phyloP scores from a whole-genome alignment of 2,329 filamentous ascomycete genomes.

The Aspergillus ochraceoroseus region DNA sequence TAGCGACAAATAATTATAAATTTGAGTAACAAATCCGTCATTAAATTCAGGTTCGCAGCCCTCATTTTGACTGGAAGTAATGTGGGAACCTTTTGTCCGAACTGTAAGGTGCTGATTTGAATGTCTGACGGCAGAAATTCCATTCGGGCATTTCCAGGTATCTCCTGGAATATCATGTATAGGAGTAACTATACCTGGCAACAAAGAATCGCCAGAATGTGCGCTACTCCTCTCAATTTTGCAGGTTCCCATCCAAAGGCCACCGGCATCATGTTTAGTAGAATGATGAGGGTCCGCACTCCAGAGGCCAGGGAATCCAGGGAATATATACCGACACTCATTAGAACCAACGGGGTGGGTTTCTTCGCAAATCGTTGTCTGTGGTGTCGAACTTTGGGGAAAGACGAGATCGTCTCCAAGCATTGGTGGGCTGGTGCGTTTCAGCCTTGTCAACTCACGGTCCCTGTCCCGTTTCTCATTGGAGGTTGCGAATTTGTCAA shows the following conservation, averaged over 20 bases:
- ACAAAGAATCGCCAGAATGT: slow-evolving; percentile 14
- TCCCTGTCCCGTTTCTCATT: slow-evolving; percentile 22
- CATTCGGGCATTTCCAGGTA: background rate
- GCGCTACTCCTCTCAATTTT: slow-evolving; percentile 21
- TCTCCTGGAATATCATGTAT: background rate
- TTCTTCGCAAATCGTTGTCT: slow-evolving; percentile 76
- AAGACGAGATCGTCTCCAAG: slow-evolving; percentile 76
- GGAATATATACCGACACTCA: slow-evolving; percentile 47
- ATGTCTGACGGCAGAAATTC: background rate
- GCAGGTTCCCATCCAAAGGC: slow-evolving; percentile 45
- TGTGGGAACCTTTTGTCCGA: background rate
- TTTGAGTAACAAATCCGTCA: slow-evolving; percentile 84
- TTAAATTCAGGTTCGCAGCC: slow-evolving; percentile 63
- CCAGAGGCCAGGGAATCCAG: slow-evolving; percentile 64
- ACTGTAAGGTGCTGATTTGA: background rate
- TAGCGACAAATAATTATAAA: slow-evolving; percentile 93
- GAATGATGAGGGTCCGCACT: slow-evolving; percentile 60
- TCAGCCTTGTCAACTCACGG: slow-evolving; percentile 48
- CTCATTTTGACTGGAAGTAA: slow-evolving; percentile 34
- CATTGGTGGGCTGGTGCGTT: slow-evolving; percentile 73
- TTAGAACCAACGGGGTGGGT: slow-evolving; percentile 52
- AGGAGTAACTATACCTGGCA: slow-evolving; percentile 27
- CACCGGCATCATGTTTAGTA: slow-evolving; percentile 32
- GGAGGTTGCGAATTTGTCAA: slow-evolving; percentile 7
- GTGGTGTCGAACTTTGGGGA: slow-evolving; percentile 74